Conservation (phyloP, 1,284 basidiomycete genomes). For the Microbotryomycetes sp. region DNA sequence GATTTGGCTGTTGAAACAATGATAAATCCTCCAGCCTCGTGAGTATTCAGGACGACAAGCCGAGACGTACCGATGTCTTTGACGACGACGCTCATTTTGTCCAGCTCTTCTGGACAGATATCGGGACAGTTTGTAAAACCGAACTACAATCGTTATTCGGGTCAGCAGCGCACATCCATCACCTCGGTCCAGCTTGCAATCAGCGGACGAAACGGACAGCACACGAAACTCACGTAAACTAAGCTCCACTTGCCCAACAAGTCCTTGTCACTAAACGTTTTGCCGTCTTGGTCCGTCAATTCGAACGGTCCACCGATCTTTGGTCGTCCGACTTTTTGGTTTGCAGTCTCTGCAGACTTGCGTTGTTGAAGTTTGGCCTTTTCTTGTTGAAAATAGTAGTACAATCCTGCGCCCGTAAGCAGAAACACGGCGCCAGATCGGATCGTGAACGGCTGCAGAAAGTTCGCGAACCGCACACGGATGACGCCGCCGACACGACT, state of each 20-base stretch:
- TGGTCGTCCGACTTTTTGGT: slow-evolving; percentile 52
- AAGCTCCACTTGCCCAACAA: slow-evolving; percentile 72
- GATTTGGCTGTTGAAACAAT: slow-evolving; percentile 46
- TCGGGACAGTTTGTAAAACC: slow-evolving; percentile 97
- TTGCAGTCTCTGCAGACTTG: slow-evolving; percentile 43
- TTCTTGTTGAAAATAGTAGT: slow-evolving; percentile 81
- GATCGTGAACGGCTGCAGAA: slow-evolving; percentile 64
- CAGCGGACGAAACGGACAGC: background rate
- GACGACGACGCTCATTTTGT: slow-evolving; percentile 87
- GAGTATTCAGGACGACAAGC: slow-evolving; percentile 37
- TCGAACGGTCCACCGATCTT: slow-evolving; percentile 85
- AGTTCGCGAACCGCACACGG: background rate
- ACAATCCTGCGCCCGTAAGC: slow-evolving; percentile 69
- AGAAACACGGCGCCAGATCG: slow-evolving; percentile 75
- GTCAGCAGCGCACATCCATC: background rate
- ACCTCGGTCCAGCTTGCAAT: background rate
- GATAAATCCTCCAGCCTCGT: slow-evolving; percentile 10
- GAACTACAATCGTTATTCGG: slow-evolving; percentile 46
- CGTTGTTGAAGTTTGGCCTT: slow-evolving; percentile 70
- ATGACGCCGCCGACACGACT: too few species aligned
- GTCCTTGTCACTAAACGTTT: slow-evolving; percentile 73
- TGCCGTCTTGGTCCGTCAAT: slow-evolving; percentile 59
- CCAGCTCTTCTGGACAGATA: slow-evolving; percentile 95
- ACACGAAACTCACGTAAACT: slow-evolving; percentile 55
- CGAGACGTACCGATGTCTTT: slow-evolving; percentile 57